Evolutionary conservation across 2,329 filamentous ascomycete genomes (phyloP), one percentile per base, ranked within the genome.

Genomic region (Penicillium sp.): DNA sequence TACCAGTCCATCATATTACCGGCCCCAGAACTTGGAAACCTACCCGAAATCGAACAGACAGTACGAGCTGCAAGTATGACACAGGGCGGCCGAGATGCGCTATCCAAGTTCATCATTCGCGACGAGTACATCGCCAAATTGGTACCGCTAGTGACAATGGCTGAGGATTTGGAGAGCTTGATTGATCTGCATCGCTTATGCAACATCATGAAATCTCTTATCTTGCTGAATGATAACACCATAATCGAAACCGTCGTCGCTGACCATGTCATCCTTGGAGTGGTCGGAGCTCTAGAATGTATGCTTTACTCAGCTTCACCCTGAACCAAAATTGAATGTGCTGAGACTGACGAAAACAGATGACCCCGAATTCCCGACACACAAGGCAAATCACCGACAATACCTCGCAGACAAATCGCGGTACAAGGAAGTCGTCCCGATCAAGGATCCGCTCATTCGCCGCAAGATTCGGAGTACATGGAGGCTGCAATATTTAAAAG

Each of bases 391-490:
- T 69, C 94, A 99, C 70, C 86, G 94, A 55, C 90, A 94, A 69
- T 99, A 95, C 80, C 81, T 99, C 50, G 86, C 88, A 58, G 91
- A 94, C 69, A 85, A 91, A 66, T 90, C 90, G 18, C 87, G 91
- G 63, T 99, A 91, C 73, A 97, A 96, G 74, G 93, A 99, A 78
- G 94, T 99, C 11, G 92, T 99, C 16, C 88, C 84, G 50, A 97
- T 99, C 63, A 88, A 92, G 64, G 90, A 97, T 64, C 82, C 86
- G 6, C 77, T 83, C 47, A 90, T 97, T 59, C 85, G 87, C 62
- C 87, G 84, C 65, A 97, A 97, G 78, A 97, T 99, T 36, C 92
- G 97, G 69, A 91, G 92, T 72, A 97, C 94, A 1, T 97, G 97
- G 76, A 89, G 94, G 36, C 78, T 99, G 32, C 92, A 96, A 69